Evolutionary conservation across 305 asterid species (phyloP).

Genomic region (Fraxinus greggii): DNA sequence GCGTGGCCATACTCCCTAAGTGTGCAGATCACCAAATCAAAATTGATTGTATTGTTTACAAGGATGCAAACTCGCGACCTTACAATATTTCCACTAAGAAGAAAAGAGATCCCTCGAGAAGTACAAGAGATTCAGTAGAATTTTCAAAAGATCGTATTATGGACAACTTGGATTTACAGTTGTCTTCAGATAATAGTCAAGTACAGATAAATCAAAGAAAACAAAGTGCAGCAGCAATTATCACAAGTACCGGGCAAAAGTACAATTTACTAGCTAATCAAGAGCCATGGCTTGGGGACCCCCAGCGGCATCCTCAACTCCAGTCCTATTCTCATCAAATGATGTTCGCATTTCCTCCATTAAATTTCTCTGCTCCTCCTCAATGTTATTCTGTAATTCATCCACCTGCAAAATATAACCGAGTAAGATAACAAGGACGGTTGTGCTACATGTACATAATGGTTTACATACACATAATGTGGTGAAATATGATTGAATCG

Average conservation of each 20-base stretch:
- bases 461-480: background rate
- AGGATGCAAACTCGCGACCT: background rate
- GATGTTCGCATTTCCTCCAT: conserved; percentile 79
- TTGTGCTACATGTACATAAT: background rate
- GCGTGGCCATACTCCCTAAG: background rate
- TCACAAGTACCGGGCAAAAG: background rate
- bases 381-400: conserved; percentile 85
- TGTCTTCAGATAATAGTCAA: background rate
- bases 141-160: conserved; percentile 7
- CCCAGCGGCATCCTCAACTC: conserved; percentile 51
- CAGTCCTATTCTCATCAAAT: conserved; percentile 64
- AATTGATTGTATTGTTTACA: background rate
- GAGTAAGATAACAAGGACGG: conserved; percentile 3
- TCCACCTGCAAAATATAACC: conserved; percentile 59
- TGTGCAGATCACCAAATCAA: background rate
- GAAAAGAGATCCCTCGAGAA: background rate
- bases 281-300: conserved; percentile 74
- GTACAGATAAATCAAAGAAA: background rate
- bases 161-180: background rate
- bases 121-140: background rate
- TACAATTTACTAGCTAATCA: conserved; percentile 47
- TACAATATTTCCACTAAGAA: background rate
- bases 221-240: conserved; percentile 3
- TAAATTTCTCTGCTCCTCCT: conserved; percentile 82
- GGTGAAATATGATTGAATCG: background rate